Evolutionary conservation across 768 basidiomycete species (phyloP).

Genomic region (Galerina sulciceps): DNA sequence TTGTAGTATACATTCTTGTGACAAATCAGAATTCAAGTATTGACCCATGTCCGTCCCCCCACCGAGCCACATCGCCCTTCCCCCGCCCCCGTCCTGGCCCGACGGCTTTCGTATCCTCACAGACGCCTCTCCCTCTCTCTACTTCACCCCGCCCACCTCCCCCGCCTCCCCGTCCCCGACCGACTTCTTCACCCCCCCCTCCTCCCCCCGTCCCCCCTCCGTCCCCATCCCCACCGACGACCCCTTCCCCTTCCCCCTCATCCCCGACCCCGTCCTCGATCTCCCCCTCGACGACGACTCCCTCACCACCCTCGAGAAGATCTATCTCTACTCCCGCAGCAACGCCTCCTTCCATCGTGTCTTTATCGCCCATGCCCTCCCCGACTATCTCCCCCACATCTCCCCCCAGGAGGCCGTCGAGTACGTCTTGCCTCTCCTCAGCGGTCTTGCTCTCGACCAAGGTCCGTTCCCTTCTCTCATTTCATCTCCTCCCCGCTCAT

Average conservation of each 20-base stretch:
- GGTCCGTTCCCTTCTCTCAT: slow-evolving; percentile 48
- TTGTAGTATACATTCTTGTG: too few species aligned
- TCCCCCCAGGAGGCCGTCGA: slow-evolving; percentile 88
- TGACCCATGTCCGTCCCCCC: slow-evolving; percentile 21
- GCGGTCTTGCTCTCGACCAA: slow-evolving; percentile 82
- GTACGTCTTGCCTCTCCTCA: slow-evolving; percentile 92
- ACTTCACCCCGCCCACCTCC: slow-evolving; percentile 35
- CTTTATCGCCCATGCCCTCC: slow-evolving; percentile 85
- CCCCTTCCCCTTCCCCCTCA: slow-evolving; percentile 16
- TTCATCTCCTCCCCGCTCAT: slow-evolving; percentile 4
- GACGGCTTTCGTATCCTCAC: slow-evolving; percentile 37
- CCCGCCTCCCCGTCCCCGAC: slow-evolving; percentile 42
- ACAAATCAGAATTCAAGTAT: too few species aligned
- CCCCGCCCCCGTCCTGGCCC: slow-evolving; percentile 41
- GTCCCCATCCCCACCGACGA: slow-evolving; percentile 26
- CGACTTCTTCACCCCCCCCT: slow-evolving; percentile 24
- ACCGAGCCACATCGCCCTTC: slow-evolving; percentile 38
- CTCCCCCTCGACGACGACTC: slow-evolving; percentile 73
- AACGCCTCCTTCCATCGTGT: slow-evolving; percentile 64
- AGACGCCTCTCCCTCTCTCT: slow-evolving; percentile 36
- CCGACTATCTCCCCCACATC: slow-evolving; percentile 76
- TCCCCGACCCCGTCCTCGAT: slow-evolving; percentile 41
- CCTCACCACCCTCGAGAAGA: slow-evolving; percentile 85
- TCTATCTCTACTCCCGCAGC: slow-evolving; percentile 88
- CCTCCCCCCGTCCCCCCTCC: slow-evolving; percentile 30